A percentile compares a stretch with the other conserved stretches of the same genome.
phyloP scores from a whole-genome alignment of 2,329 filamentous ascomycete species.

The Hymenoscyphus linearis region DNA sequence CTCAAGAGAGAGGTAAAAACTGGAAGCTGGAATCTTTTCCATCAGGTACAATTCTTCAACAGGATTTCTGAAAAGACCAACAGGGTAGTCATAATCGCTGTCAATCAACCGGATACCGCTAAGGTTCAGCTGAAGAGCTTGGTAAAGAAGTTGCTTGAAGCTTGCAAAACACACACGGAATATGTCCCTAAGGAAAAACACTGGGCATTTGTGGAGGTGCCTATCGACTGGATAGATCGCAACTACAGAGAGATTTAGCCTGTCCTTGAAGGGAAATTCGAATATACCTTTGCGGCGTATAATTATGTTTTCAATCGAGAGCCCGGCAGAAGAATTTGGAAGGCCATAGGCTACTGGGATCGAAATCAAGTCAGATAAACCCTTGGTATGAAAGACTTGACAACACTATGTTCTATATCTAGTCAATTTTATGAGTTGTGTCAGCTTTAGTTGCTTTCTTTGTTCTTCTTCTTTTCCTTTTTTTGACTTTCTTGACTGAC shows the following conservation, averaged over 20 bases:
- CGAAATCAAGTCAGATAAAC: not conserved
- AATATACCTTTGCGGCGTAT: not conserved
- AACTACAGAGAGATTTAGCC: constrained; percentile 20
- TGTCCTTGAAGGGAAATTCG: not conserved
- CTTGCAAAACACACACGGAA: not conserved
- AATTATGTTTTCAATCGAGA: not conserved
- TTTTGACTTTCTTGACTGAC: no score
- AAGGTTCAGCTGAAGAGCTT: not conserved
- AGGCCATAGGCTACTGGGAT: not conserved
- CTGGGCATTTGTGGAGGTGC: not conserved
- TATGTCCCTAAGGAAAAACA: not conserved
- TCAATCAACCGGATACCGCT: not conserved
- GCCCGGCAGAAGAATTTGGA: not conserved
- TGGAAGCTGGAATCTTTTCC: not conserved
- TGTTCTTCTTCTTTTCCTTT: no score
- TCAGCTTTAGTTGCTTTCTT: no score
- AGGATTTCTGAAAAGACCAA: not conserved
- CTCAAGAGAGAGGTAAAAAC: not conserved
- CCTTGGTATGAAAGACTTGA: not conserved
- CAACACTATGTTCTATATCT: constrained; percentile 4
- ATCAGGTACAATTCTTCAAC: not conserved
- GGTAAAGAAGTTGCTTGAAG: not conserved
- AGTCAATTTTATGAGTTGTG: no score
- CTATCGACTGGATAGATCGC: not conserved
- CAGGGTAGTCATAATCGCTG: not conserved